phyloP scores from a whole-genome alignment of 2,329 filamentous ascomycete genomes.

The Talaromyces piceae region DNA sequence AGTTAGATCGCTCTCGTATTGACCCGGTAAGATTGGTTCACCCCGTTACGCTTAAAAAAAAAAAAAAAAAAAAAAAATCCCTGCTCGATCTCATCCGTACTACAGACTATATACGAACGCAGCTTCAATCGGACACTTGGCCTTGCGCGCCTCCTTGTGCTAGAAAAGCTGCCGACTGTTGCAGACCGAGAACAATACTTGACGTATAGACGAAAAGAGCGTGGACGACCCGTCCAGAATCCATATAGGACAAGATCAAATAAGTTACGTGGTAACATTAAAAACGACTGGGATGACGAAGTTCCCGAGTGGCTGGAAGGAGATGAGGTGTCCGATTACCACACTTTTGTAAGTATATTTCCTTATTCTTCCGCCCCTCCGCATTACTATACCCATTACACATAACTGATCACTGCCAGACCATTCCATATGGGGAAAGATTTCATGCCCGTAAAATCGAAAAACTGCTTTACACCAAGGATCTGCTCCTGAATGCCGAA shows the following conservation, averaged over 20 bases:
- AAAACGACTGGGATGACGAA: conserved; percentile 69
- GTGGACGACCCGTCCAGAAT: conserved; percentile 57
- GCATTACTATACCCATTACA: conserved; percentile 1
- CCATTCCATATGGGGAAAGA: conserved; percentile 30
- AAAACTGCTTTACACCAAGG: conserved; percentile 72
- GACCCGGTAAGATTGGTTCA: conserved; percentile 57
- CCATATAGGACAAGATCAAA: conserved; percentile 32
- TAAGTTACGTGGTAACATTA: conserved; percentile 62
- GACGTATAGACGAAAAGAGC: conserved; percentile 60
- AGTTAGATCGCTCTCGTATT: conserved; percentile 64
- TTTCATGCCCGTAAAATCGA: conserved; percentile 56
- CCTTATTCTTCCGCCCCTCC: conserved; percentile 30
- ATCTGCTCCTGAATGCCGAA: conserved; percentile 74
- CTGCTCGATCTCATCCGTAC: too few relatives aligned
- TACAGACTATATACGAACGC: conserved; percentile 70
- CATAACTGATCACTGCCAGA: conserved; percentile 25
- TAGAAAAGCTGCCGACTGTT: conserved; percentile 68
- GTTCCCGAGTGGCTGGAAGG: conserved; percentile 75
- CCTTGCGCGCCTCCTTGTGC: conserved; percentile 67
- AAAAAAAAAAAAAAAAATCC: too few relatives aligned
- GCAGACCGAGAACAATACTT: conserved; percentile 63
- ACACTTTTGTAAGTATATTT: conserved; percentile 68
- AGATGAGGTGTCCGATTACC: conserved; percentile 70
- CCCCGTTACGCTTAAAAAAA: too few relatives aligned
- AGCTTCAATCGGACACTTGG: conserved; percentile 70